phyloP scores from a whole-genome alignment of 352 stramenopile genomes.

The Globisporangium abappressorium region DNA sequence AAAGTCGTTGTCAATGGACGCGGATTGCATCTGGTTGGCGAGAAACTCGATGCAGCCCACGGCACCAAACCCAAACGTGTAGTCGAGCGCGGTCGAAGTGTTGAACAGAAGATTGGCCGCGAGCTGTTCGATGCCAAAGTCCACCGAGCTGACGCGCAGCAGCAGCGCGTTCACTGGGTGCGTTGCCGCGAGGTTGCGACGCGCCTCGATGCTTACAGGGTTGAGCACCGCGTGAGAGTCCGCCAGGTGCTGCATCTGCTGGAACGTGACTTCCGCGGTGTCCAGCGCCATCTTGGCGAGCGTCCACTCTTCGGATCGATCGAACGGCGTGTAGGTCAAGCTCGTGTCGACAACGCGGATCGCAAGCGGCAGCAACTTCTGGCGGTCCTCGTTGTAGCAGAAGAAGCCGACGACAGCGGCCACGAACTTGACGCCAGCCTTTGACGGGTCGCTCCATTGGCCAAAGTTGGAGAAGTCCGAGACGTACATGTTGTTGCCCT shows the following conservation, averaged over 20 bases:
- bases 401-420: constrained; percentile 40
- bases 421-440: constrained; percentile 31
- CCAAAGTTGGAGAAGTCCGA: constrained; percentile 31
- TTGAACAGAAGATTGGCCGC: constrained; percentile 37
- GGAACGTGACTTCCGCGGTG: constrained; percentile 19
- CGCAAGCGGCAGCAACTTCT: constrained; percentile 37
- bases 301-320: constrained; percentile 24
- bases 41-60: constrained; percentile 14
- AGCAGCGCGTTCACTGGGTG: constrained; percentile 40
- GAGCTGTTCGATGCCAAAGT: constrained; percentile 42
- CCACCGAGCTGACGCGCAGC: constrained; percentile 31
- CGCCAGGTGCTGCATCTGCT: background rate
- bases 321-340: constrained; percentile 48
- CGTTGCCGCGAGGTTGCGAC: constrained; percentile 23
- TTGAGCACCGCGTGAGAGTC: background rate
- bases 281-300: constrained; percentile 46
- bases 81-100: constrained; percentile 31
- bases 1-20: constrained; percentile 10
- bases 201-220: constrained; percentile 18
- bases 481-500: constrained; percentile 30
- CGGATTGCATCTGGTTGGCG: background rate
- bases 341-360: constrained; percentile 37
- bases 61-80: constrained; percentile 39
- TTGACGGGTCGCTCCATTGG: constrained; percentile 26
- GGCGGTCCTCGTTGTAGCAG: constrained; percentile 25